phyloP scores from a whole-genome alignment of 139 green algal genomes.

The Closterium sp. region DNA sequence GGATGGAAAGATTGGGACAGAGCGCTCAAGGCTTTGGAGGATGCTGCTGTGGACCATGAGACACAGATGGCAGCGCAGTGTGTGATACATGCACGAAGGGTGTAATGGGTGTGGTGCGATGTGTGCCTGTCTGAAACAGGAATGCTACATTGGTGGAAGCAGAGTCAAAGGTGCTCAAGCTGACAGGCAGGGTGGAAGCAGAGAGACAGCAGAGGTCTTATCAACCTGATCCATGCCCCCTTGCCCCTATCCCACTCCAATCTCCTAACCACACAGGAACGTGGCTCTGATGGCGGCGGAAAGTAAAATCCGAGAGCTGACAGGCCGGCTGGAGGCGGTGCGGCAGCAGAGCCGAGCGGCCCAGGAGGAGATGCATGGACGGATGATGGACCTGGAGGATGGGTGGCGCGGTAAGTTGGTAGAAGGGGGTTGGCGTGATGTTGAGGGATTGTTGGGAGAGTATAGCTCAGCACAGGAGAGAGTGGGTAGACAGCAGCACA shows the following conservation, averaged over 20 bases:
- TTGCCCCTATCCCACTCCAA: not conserved
- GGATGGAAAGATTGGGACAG: not conserved
- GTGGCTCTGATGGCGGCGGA: slow-evolving; percentile 28
- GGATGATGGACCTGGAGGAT: not conserved
- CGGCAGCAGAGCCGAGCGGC: slow-evolving; percentile 1
- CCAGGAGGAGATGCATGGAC: slow-evolving; percentile 22
- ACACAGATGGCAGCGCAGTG: slow-evolving; percentile 9
- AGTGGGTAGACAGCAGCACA: too few species aligned
- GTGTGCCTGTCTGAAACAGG: not conserved
- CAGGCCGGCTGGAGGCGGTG: slow-evolving; percentile 1
- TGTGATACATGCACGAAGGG: not conserved
- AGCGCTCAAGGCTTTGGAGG: not conserved
- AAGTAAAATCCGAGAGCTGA: slow-evolving; percentile 2
- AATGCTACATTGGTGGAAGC: slow-evolving; percentile 9
- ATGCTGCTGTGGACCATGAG: slow-evolving; percentile 16
- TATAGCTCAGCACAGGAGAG: too few species aligned
- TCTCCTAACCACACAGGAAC: not conserved
- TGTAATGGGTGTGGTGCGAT: not conserved
- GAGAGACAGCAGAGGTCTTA: not conserved
- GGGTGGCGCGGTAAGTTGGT: slow-evolving; percentile 13
- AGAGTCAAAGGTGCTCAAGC: not conserved
- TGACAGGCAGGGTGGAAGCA: slow-evolving; percentile 8
- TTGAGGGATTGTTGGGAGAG: not conserved
- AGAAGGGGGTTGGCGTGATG: too few species aligned
- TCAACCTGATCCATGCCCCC: too few species aligned